Evolutionary conservation across 352 stramenopile genomes (phyloP).

Genomic region (Phytophthora chlamydospora): DNA sequence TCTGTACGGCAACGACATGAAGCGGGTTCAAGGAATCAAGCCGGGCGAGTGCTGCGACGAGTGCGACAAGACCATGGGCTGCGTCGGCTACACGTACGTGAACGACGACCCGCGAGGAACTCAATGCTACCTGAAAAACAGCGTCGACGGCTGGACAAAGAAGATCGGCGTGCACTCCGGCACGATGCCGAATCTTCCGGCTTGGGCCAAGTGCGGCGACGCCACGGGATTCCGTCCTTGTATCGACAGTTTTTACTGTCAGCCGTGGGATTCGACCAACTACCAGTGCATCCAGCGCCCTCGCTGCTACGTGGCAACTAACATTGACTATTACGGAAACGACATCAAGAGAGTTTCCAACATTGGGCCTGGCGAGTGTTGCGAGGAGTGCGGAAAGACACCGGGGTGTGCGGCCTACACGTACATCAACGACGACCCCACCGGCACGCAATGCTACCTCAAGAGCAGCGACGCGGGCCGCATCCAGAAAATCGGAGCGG

Average conservation of each 20-base stretch:
- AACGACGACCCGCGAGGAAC: constrained; percentile 44
- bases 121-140: constrained; percentile 49
- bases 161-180: constrained; percentile 27
- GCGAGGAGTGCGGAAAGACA: constrained; percentile 46
- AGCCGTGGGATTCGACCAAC: constrained; percentile 36
- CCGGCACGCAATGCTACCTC: constrained; percentile 32
- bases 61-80: constrained; percentile 36
- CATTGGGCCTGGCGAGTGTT: constrained; percentile 43
- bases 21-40: constrained; percentile 30
- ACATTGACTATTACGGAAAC: constrained; percentile 44
- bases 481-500: constrained; percentile 25
- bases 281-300: constrained; percentile 40
- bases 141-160: constrained; percentile 26
- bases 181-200: constrained; percentile 22
- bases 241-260: constrained; percentile 29
- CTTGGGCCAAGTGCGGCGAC: constrained; percentile 26
- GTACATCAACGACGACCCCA: constrained; percentile 45
- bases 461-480: constrained; percentile 28
- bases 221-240: constrained; percentile 19
- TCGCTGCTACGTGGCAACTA: constrained; percentile 39
- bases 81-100: constrained; percentile 52
- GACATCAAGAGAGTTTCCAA: constrained; percentile 35
- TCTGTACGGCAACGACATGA: constrained; percentile 44
- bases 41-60: constrained; percentile 25
- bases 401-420: constrained; percentile 46